Conservation (phyloP, 208 protist species). For the Trypanosoma melophagium region DNA sequence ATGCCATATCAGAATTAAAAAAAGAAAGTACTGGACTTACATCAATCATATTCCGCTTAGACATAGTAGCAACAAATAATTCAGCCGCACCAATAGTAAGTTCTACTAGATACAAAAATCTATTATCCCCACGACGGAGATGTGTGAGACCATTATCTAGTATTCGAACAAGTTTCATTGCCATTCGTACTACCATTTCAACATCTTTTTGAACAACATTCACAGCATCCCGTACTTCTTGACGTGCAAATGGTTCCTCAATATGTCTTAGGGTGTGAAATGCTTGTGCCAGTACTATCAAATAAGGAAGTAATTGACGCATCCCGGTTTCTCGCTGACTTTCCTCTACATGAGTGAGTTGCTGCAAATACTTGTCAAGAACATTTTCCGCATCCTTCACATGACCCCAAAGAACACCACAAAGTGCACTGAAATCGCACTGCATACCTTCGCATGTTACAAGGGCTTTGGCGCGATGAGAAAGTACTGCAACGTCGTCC, state of each 20-base stretch:
- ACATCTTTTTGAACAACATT: conserved; percentile 50
- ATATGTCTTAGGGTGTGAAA: conserved; percentile 14
- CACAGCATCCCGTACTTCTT: conserved; percentile 32
- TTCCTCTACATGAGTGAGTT: not conserved
- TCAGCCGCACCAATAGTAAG: conserved; percentile 27
- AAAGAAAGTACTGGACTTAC: conserved; percentile 42
- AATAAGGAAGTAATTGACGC: not conserved
- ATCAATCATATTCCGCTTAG: conserved; percentile 38
- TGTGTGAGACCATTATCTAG: conserved; percentile 18
- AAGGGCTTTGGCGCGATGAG: conserved; percentile 39
- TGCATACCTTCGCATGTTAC: conserved; percentile 34
- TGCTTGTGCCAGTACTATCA: conserved; percentile 6
- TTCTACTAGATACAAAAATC: conserved; percentile 39
- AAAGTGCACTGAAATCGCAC: conserved; percentile 66
- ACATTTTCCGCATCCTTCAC: conserved; percentile 36
- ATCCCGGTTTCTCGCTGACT: not conserved
- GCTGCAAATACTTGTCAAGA: conserved; percentile 33
- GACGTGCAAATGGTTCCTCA: conserved; percentile 35
- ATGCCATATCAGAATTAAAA: conserved; percentile 43
- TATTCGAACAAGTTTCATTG: conserved; percentile 25
- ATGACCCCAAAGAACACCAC: conserved; percentile 65
- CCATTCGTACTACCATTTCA: conserved; percentile 40
- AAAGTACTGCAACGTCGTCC: conserved; percentile 39
- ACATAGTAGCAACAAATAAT: conserved; percentile 39
- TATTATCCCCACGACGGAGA: not conserved